A percentile compares a stretch with the other conserved stretches of the same genome.
phyloP scores from a whole-genome alignment of 83 land plant genomes.

The Isoetes engelmannii region DNA sequence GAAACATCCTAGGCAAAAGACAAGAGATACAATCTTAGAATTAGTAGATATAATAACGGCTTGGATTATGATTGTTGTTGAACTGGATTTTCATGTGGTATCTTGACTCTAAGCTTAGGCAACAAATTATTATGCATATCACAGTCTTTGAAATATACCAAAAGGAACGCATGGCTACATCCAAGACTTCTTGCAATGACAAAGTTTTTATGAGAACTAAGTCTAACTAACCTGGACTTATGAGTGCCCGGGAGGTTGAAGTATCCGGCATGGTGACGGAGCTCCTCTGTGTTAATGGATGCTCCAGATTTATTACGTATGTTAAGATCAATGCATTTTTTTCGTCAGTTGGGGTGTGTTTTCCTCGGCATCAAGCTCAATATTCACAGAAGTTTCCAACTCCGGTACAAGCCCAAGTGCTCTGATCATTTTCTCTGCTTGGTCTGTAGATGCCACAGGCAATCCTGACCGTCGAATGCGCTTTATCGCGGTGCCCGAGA shows the following conservation, averaged over 20 bases:
- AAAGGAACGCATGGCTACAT: not conserved
- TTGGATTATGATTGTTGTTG: not conserved
- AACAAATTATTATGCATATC: not conserved
- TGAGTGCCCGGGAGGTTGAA: slow-evolving; percentile 56
- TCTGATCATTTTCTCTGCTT: slow-evolving; percentile 69
- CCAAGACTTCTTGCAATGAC: not conserved
- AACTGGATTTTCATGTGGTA: not conserved
- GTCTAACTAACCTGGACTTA: slow-evolving; percentile 53
- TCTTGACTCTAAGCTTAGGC: not conserved
- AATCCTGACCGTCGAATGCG: too few relatives aligned
- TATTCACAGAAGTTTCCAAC: slow-evolving; percentile 16
- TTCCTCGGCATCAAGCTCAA: slow-evolving; percentile 1
- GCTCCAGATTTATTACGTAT: slow-evolving; percentile 22
- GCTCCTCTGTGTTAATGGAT: slow-evolving; percentile 36
- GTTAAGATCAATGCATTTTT: slow-evolving; percentile 36
- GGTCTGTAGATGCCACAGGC: slow-evolving; percentile 25
- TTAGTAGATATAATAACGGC: not conserved
- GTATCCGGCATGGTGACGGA: slow-evolving; percentile 92
- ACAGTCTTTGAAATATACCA: not conserved
- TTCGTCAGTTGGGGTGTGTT: slow-evolving; percentile 37
- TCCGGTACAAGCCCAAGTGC: slow-evolving; percentile 58
- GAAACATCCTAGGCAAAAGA: slow-evolving; percentile 68
- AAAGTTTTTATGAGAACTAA: not conserved
- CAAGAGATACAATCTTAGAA: slow-evolving; percentile 1
- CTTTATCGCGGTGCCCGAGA: too few relatives aligned